Base-by-base conservation (phyloP, 768 basidiomycete genomes). In the Zangia roseola region DNA sequence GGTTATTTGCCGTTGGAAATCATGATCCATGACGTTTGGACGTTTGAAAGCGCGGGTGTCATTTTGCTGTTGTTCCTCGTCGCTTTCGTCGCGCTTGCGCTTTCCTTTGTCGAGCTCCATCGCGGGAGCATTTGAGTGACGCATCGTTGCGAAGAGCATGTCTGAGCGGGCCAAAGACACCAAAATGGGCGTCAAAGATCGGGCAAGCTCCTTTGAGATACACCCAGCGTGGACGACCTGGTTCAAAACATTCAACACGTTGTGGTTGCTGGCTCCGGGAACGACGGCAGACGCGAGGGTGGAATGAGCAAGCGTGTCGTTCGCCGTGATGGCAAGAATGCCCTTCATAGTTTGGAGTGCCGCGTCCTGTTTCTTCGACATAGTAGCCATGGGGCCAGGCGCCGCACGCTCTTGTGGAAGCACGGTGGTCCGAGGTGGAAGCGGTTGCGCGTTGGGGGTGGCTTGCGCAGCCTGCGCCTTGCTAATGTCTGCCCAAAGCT, bases 401-500 rank as follows among this genome's bases (percentile, higher is more conserved):
- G 51, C 49, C 16, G 51, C 33, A 6, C 49, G 54, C 26, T 51
- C 50, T 17, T 43, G 25, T 2, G 56, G 17, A 30, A 41, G 24
- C 36, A 39, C 39, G 20, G 40, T 17, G 31, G 31, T 10, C 25
- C 20, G 39, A 19, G 46, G 9, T 17, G 48, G 20, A 20, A 37
- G 30, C 8, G 58, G 53, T 40, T 53, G 49, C 3, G 54, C 30
- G 51, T 60, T 68, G 34, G 63, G 48, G 13, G 26, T 50, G 7
- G 59, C 52, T 34, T 57, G 65, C n/a, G 76, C 76, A 5, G 77
- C 78, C 52, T 77, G 81, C 6, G 77, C 84, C 61, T 80, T 84
- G 59, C 70, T 81, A 41, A 90, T 84, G 57, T 88, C 86, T 4
- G 87, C 88, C 80, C 82, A 84, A 6, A 91, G 73, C 50, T 91